These are phyloP conservation scores for Ophiostoma montium DNA, from an alignment of 2,329 filamentous ascomycete species.

Conservation along the genomic window DNA sequence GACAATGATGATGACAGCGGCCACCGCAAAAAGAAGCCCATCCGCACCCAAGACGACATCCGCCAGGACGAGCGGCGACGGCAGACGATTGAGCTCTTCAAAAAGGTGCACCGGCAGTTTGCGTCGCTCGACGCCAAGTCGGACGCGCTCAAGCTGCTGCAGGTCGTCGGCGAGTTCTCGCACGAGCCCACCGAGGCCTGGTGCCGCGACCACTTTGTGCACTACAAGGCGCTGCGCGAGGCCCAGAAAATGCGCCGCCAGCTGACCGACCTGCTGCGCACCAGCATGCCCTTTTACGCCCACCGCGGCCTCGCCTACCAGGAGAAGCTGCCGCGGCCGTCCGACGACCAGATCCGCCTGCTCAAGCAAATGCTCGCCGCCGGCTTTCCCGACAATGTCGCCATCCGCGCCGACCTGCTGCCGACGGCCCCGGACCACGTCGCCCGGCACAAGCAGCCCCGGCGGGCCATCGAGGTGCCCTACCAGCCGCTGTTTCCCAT, in stretches of 20 bases:
- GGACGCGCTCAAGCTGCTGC: constrained; percentile 82
- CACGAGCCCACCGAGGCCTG: constrained; percentile 58
- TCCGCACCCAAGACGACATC: constrained; percentile 52
- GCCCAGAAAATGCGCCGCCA: constrained; percentile 70
- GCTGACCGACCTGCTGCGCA: constrained; percentile 64
- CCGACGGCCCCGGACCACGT: constrained; percentile 53
- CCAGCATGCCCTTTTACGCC: constrained; percentile 54
- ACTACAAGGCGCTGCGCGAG: constrained; percentile 76
- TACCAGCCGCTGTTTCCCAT: constrained; percentile 76
- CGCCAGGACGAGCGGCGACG: constrained; percentile 57
- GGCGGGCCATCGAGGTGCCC: constrained; percentile 79
- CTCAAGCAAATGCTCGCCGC: constrained; percentile 85
- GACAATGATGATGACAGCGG: constrained; percentile 28
- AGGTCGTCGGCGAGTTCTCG: constrained; percentile 76
- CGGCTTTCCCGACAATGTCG: constrained; percentile 88
- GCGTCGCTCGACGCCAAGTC: constrained; percentile 67
- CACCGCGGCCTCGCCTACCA: constrained; percentile 43
- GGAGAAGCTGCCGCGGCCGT: constrained; percentile 43
- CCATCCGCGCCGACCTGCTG: constrained; percentile 78
- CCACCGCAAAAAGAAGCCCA: constrained; percentile 19
- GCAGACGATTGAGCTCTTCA: constrained; percentile 44
- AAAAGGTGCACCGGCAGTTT: constrained; percentile 64
- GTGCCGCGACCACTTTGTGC: constrained; percentile 73
- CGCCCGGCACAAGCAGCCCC: constrained; percentile 38
- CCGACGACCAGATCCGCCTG: constrained; percentile 56